A percentile compares a stretch with the other conserved stretches of the same genome.
These are phyloP conservation scores for Rhytidhysteron rufulum DNA, from an alignment of 2,329 filamentous ascomycete species.

Conservation along the genomic window DNA sequence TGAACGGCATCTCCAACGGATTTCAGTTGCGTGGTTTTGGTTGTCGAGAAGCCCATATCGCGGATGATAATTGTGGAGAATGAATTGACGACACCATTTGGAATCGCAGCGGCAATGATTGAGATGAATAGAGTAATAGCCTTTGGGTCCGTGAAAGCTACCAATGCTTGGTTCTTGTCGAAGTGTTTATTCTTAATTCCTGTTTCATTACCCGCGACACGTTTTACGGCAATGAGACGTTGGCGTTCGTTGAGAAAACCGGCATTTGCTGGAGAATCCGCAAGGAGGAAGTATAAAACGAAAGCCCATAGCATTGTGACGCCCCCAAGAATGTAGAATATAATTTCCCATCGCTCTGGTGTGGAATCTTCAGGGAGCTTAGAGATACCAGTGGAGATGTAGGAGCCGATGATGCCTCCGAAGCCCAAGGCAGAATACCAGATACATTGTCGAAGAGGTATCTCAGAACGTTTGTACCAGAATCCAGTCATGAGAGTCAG, in stretches of 20 bases:
- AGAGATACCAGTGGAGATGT: conserved; percentile 32
- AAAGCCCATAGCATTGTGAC: conserved; percentile 31
- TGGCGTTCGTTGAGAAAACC: conserved; percentile 26
- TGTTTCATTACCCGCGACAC: conserved; percentile 30
- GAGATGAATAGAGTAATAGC: conserved; percentile 19
- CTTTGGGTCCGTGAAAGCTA: conserved; percentile 29
- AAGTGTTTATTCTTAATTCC: conserved; percentile 35
- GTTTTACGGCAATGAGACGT: conserved; percentile 25
- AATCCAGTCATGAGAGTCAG: conserved; percentile 66
- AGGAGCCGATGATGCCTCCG: conserved; percentile 36
- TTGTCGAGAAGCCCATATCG: conserved; percentile 32
- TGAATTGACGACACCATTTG: conserved; percentile 34
- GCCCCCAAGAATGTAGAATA: conserved; percentile 34
- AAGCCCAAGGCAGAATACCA: conserved; percentile 69
- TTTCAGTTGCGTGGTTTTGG: conserved; percentile 32
- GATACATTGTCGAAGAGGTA: conserved; percentile 58
- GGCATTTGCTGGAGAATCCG: conserved; percentile 30
- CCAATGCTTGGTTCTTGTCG: conserved; percentile 21
- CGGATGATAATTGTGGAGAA: conserved; percentile 36
- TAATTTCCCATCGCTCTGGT: conserved; percentile 30
- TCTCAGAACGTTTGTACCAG: conserved; percentile 70
- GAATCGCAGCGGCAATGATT: conserved; percentile 22
- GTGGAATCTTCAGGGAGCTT: conserved; percentile 19
- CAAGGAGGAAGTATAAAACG: conserved; percentile 26
- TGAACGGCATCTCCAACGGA: conserved; percentile 38